Evolutionary conservation across 164 flowering plant genomes (phyloP).

Genomic region (Hamamelis virginiana): DNA sequence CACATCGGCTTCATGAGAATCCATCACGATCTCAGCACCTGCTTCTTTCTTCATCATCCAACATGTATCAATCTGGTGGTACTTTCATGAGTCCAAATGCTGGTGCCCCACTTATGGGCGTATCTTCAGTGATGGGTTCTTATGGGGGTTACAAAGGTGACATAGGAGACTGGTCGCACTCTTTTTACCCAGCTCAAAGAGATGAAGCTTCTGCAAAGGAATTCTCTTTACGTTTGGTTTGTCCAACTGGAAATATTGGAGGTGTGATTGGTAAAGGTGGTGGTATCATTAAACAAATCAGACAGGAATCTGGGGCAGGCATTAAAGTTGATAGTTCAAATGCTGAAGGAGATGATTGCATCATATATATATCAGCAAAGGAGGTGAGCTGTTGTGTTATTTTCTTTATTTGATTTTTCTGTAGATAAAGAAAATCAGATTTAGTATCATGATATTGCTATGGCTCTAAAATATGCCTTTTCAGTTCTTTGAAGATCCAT

Average conservation of each 20-base stretch:
- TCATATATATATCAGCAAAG: slow-evolving; percentile 54
- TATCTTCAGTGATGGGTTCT: slow-evolving; percentile 44
- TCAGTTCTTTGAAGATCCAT: slow-evolving; percentile 59
- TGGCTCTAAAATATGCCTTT: slow-evolving; percentile 1
- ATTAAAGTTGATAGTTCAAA: slow-evolving; percentile 63
- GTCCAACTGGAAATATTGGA: slow-evolving; percentile 55
- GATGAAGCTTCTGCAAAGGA: slow-evolving; percentile 53
- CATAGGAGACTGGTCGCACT: slow-evolving; percentile 41
- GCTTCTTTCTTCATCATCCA: slow-evolving; percentile 36
- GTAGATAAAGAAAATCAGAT: neutral
- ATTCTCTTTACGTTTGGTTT: slow-evolving; percentile 53
- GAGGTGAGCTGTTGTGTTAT: slow-evolving; percentile 35
- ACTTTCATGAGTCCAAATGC: slow-evolving; percentile 35
- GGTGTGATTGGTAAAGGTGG: slow-evolving; percentile 72
- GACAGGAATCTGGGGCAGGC: slow-evolving; percentile 64
- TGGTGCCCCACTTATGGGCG: slow-evolving; percentile 49
- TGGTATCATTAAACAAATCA: slow-evolving; percentile 58
- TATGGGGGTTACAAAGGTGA: slow-evolving; percentile 61
- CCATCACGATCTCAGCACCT: slow-evolving; percentile 62
- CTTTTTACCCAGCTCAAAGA: slow-evolving; percentile 40
- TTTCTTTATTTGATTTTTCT: neutral
- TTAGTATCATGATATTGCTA: neutral
- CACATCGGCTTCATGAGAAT: slow-evolving; percentile 55
- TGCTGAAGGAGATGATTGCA: slow-evolving; percentile 57
- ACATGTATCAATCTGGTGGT: slow-evolving; percentile 38